These are phyloP conservation scores for Diaporthe sp. DNA, from an alignment of 2,329 filamentous ascomycete species.

Conservation along the genomic window DNA sequence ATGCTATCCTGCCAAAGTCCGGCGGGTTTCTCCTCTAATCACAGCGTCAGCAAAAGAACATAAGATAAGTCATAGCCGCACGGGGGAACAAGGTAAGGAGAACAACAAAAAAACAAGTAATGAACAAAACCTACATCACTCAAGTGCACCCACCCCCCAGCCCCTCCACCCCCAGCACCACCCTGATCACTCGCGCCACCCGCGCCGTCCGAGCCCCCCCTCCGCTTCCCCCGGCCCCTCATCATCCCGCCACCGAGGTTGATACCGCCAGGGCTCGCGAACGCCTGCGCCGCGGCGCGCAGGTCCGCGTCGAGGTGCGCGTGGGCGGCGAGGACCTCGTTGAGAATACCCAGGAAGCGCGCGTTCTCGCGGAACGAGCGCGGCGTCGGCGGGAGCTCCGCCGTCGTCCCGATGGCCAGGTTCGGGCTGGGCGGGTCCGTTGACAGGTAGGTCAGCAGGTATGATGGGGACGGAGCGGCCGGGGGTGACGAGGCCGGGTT, in stretches of 20 bases:
- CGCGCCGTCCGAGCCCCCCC: constrained; percentile 62
- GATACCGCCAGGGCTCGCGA: constrained; percentile 67
- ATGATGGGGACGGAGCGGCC: constrained; percentile 42
- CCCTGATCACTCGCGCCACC: constrained; percentile 69
- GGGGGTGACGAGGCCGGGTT: constrained; percentile 54
- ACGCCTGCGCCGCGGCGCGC: constrained; percentile 66
- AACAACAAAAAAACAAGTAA: too few relatives aligned
- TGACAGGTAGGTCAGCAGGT: constrained; percentile 70
- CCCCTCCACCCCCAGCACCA: constrained; percentile 68
- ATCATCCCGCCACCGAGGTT: constrained; percentile 57
- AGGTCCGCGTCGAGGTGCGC: constrained; percentile 67
- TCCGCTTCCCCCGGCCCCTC: constrained; percentile 55
- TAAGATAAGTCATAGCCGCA: not conserved
- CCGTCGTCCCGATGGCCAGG: constrained; percentile 70
- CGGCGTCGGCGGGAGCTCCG: constrained; percentile 69
- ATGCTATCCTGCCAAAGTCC: constrained; percentile 75
- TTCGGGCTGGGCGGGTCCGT: constrained; percentile 58
- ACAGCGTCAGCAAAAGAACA: not conserved
- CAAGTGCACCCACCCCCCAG: constrained; percentile 73
- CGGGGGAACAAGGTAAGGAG: not conserved
- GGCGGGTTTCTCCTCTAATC: constrained; percentile 66
- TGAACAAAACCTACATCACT: constrained; percentile 64
- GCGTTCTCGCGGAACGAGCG: constrained; percentile 69
- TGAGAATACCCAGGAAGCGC: constrained; percentile 67
- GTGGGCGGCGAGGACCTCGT: constrained; percentile 65